Base-by-base conservation (phyloP, 2,329 filamentous ascomycete species). In the Ascochyta clinopodiicola region DNA sequence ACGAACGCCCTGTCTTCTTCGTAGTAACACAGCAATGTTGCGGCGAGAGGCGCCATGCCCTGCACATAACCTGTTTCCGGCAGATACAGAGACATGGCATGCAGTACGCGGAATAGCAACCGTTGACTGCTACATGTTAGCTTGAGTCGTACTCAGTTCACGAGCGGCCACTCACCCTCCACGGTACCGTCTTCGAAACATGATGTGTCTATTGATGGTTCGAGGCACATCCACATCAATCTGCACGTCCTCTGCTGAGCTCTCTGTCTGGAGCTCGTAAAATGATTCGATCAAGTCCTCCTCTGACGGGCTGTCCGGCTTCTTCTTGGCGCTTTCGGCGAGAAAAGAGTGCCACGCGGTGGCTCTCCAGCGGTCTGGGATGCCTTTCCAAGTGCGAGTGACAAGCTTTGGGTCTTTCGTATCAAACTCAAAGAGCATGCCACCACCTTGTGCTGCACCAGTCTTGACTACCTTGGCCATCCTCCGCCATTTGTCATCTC, bases 181-280 rank as follows among this genome's bases (percentile, higher is more conserved):
- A 22, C 92, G 86, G 77, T 99, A 99, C 45, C 95, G 85, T 60
- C 87, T 85, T 40, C 95, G 87, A 73, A 99, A 99, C 94, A 99
- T 97, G 75, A 99, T 94, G 77, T 99, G 95, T 60, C 90, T 87
- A 74, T 87, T 96, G 74, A 99, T 96, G 4, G 95, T 98, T 49
- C 95, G 85, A 0, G 95, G 95, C 17, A 99, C 95, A 74, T 99
- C 95, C 38, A 98, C 86, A 74, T 99, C 95, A 67, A 99, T 99
- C 77, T 99, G 95, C 21, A 94, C 88, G 74, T 99, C 95, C 71
- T 99, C 95, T 0, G 92, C 88, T 2, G 90, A 96, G 50, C 86
- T 86, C 56, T 87, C 79, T 15, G 86, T 80, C 69, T 96, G 88
- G 25, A 96, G 83, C 38, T 86, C 84, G 72, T 90, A 84, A 71